Percentiles rank a stretch among this genome's conserved stretches.
Conservation (phyloP, 2,329 filamentous ascomycete genomes). For the Xylaria sp. region DNA sequence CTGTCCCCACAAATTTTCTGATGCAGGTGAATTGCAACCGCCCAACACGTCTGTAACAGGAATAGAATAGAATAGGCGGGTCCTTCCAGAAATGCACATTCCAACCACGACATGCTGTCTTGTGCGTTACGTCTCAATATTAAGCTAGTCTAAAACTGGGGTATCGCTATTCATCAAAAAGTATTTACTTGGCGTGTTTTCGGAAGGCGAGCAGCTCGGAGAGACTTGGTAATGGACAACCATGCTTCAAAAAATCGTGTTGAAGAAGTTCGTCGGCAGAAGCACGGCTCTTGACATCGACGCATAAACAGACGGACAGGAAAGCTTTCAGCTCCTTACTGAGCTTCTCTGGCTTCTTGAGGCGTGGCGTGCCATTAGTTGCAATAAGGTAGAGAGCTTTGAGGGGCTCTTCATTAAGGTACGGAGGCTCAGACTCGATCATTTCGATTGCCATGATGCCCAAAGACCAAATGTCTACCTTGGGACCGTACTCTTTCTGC, state of each 20-base stretch:
- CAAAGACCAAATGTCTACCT: constrained; percentile 98
- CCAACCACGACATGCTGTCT: constrained; percentile 14
- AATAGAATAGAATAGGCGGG: constrained; percentile 7
- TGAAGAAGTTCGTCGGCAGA: constrained; percentile 87
- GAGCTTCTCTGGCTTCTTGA: constrained; percentile 98
- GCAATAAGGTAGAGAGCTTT: constrained; percentile 98
- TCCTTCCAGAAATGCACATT: constrained; percentile 32
- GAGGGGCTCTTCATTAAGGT: constrained; percentile 95
- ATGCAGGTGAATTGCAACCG: constrained; percentile 27
- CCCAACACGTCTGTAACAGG: constrained; percentile 27
- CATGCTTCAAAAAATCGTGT: constrained; percentile 93
- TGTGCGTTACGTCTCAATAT: constrained; percentile 20
- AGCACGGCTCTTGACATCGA: constrained; percentile 93
- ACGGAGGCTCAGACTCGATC: constrained; percentile 98
- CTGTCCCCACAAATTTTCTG: constrained; percentile 37
- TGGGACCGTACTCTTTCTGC: constrained; percentile 97
- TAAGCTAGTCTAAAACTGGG: constrained; percentile 35
- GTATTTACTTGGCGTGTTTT: constrained; percentile 66
- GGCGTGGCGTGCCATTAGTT: constrained; percentile 92
- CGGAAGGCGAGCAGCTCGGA: constrained; percentile 89
- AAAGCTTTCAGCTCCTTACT: constrained; percentile 98
- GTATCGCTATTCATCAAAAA: constrained; percentile 37
- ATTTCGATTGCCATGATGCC: constrained; percentile 99
- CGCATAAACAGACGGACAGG: constrained; percentile 92
- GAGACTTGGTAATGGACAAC: constrained; percentile 81